These are phyloP conservation scores for Malassezia globosa DNA, from an alignment of 1,284 basidiomycete genomes.

Conservation along the genomic window DNA sequence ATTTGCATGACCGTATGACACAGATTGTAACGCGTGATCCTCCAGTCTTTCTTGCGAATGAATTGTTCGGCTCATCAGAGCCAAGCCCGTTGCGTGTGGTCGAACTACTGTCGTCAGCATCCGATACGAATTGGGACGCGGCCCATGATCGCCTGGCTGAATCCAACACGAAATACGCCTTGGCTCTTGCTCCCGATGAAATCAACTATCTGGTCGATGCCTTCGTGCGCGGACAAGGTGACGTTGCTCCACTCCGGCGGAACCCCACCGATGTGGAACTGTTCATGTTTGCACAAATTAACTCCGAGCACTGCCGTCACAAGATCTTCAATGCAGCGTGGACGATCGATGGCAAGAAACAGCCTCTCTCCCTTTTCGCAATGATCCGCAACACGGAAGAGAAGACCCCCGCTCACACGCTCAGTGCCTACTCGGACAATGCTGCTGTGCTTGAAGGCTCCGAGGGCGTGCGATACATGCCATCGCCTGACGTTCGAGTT, in stretches of 20 bases:
- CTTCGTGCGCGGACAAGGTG: constrained; percentile 54
- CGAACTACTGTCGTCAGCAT: constrained; percentile 48
- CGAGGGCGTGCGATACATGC: constrained; percentile 63
- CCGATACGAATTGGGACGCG: constrained; percentile 21
- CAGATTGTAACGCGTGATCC: constrained; percentile 56
- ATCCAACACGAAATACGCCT: constrained; percentile 75
- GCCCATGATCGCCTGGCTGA: constrained; percentile 52
- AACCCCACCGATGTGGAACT: constrained; percentile 78
- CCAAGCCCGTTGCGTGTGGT: constrained; percentile 65
- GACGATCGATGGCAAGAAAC: constrained; percentile 66
- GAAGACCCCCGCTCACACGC: constrained; percentile 58
- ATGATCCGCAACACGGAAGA: constrained; percentile 98
- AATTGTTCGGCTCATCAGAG: constrained; percentile 61
- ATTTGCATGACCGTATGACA: constrained; percentile 76
- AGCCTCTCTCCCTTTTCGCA: constrained; percentile 73
- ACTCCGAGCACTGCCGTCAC: constrained; percentile 98
- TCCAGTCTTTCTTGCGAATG: constrained; percentile 55
- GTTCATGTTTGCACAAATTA: constrained; percentile 99
- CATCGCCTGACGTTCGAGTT: constrained; percentile 47
- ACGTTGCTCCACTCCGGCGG: constrained; percentile 38
- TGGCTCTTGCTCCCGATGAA: constrained; percentile 80
- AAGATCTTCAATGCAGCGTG: constrained; percentile 99
- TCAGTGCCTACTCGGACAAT: constrained; percentile 96
- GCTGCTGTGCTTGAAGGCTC: constrained; percentile 84
- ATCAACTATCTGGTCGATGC: constrained; percentile 85